These are phyloP conservation scores for Globisporangium perplexum DNA, from an alignment of 352 stramenopile genomes.

Conservation along the genomic window DNA sequence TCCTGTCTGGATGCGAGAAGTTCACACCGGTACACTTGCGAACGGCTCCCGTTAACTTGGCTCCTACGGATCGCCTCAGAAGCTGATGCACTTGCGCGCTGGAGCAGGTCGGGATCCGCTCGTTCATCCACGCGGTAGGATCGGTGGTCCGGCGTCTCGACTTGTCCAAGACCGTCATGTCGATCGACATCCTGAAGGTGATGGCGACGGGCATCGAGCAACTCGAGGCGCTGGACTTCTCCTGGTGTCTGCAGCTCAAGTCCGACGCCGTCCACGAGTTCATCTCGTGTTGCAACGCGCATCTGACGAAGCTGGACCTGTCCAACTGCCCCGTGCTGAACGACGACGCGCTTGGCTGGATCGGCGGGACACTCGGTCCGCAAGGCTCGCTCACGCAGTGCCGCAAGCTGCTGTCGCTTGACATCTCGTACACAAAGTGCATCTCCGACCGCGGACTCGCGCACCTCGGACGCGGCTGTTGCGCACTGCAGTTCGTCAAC, in stretches of 20 bases:
- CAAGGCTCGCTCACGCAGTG: constrained; percentile 66
- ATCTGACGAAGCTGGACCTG: constrained; percentile 51
- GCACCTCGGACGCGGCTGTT: constrained; percentile 42
- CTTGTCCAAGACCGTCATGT: constrained; percentile 40
- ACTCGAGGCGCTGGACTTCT: constrained; percentile 56
- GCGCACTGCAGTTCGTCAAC: constrained; percentile 65
- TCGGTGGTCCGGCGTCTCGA: constrained; percentile 38
- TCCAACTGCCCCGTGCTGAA: constrained; percentile 53
- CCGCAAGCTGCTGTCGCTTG: constrained; percentile 49
- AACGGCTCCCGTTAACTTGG: no score
- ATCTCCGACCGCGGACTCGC: constrained; percentile 56
- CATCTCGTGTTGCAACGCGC: constrained; percentile 60
- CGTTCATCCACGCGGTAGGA: constrained; percentile 59
- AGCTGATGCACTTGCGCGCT: no score
- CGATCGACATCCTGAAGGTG: constrained; percentile 60
- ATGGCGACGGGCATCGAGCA: constrained; percentile 55
- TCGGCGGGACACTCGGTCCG: constrained; percentile 52
- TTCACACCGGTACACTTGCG: constrained; percentile 28
- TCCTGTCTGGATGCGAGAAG: constrained; percentile 50
- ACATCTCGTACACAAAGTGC: constrained; percentile 54
- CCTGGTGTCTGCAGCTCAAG: constrained; percentile 42
- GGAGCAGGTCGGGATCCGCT: constrained; percentile 57
- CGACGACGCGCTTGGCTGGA: constrained; percentile 69
- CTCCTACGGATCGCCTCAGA: no score
- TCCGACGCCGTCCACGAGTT: constrained; percentile 59